phyloP scores from a whole-genome alignment of 208 protist genomes.

The Novymonas esmeraldas region DNA sequence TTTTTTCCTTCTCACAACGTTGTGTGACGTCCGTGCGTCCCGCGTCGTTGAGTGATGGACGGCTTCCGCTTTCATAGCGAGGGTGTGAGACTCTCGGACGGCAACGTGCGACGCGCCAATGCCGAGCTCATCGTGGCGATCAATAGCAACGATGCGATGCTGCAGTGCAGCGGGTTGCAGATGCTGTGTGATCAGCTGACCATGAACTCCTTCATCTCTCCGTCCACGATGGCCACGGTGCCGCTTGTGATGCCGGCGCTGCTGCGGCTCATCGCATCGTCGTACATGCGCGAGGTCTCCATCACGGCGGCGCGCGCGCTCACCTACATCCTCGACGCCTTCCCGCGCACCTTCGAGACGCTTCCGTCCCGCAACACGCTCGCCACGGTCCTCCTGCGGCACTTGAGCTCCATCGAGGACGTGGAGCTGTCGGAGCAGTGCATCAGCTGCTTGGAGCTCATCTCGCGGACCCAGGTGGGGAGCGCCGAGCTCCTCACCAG shows the following conservation, averaged over 20 bases:
- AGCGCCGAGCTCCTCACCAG: constrained; percentile 56
- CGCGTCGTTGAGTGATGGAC: no score
- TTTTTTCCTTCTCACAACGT: neutral
- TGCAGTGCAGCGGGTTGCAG: constrained; percentile 54
- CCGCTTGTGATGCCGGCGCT: constrained; percentile 66
- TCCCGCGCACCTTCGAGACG: constrained; percentile 65
- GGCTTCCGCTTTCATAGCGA: constrained; percentile 25
- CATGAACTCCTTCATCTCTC: constrained; percentile 83
- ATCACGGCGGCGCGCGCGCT: constrained; percentile 87
- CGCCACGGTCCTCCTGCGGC: constrained; percentile 70
- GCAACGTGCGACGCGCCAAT: constrained; percentile 20
- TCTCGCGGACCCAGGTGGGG: constrained; percentile 56
- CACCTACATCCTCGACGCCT: constrained; percentile 90
- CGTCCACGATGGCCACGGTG: constrained; percentile 67
- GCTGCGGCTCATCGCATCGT: constrained; percentile 67
- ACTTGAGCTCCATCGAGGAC: constrained; percentile 90
- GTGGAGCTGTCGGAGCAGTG: constrained; percentile 96
- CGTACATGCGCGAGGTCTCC: constrained; percentile 90
- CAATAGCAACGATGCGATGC: constrained; percentile 57
- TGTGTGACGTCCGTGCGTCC: no score
- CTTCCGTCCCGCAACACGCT: constrained; percentile 54
- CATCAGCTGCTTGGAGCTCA: constrained; percentile 90
- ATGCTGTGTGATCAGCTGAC: constrained; percentile 93
- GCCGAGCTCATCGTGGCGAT: constrained; percentile 44
- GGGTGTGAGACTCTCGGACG: constrained; percentile 24